Percentiles rank a stretch among this genome's conserved stretches.
Evolutionary conservation across 306 rosid species (phyloP).

Genomic region (Fagus sylvatica): DNA sequence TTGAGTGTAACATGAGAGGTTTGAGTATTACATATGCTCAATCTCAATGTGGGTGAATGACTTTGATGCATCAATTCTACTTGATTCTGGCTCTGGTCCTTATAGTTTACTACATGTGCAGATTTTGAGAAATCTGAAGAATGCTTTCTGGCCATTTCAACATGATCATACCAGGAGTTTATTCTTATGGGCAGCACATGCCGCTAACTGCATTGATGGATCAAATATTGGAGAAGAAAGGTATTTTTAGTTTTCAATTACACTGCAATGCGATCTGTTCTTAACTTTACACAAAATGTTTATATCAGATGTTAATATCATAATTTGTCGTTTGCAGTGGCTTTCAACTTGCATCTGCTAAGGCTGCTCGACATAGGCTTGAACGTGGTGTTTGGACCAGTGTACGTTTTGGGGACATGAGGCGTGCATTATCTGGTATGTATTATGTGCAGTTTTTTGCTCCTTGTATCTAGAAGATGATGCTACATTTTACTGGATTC

Average conservation of each 20-base stretch:
- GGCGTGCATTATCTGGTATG: conserved; percentile 87
- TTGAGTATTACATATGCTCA: conserved; percentile 2
- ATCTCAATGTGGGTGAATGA: neutral
- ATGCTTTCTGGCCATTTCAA: conserved; percentile 91
- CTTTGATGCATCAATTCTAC: neutral
- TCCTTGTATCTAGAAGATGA: neutral
- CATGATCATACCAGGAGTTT: conserved; percentile 59
- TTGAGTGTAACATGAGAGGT: neutral
- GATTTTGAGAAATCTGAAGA: conserved; percentile 78
- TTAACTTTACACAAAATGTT: neutral
- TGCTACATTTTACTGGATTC: too few species aligned
- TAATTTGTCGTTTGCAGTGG: conserved; percentile 56
- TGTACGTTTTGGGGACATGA: conserved; percentile 85
- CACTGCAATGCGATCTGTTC: conserved; percentile 9
- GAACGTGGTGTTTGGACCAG: conserved; percentile 95
- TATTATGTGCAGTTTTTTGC: conserved; percentile 6
- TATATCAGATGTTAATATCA: neutral
- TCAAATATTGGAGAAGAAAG: conserved; percentile 60
- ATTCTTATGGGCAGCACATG: conserved; percentile 86
- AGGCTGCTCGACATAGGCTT: conserved; percentile 90
- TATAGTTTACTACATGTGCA: conserved; percentile 35
- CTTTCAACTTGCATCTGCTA: conserved; percentile 83
- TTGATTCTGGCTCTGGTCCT: conserved; percentile 24
- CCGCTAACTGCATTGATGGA: conserved; percentile 67
- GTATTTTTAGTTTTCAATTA: conserved; percentile 39